Base-by-base conservation (phyloP, 768 basidiomycete species). In the Leccinum boreale region DNA sequence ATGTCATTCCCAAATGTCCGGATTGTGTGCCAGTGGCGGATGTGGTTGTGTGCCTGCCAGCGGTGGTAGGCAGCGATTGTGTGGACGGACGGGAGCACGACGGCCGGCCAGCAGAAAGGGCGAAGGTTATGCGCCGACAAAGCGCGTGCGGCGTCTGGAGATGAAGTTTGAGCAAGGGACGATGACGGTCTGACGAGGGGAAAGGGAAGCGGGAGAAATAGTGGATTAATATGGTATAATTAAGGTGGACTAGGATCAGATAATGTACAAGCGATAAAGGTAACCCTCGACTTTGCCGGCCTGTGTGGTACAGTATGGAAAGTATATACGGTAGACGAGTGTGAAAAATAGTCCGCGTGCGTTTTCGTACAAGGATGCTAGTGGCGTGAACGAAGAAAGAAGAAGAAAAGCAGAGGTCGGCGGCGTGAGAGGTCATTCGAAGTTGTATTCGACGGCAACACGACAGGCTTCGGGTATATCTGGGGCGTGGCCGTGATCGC, bases 381-480 rank as follows among this genome's bases (percentile, higher is more conserved):
- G 62, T 70, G 69, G 39, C 33, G 52, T 61, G 46, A 53, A 64
- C 69, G 54, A 49, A 42, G 42, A 53, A 50, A 53, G 36, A 42
- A 46, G 21, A 31, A 8, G 12, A 36, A 17, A 46, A 17, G 24
- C 2, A 36, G 29, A 8, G 29, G 4, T 1, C 31, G 23, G 35
- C 6, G 50, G 42, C 6, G 50, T 39, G 48, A 28, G 33, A 50
- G 10, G 50, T 74, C 61, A 77, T 69, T 91, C 89, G 57, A 90
- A 83, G 23, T 83, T 82, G 70, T 91, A 91, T 61, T 85, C 83
- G 66, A 90, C 89, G 11, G 89, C 89, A 52, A 80, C 80, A 57
- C 79, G 81, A 66, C 89, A 91, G 7, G 89, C 89, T 66, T 89
- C 86, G 66, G 81, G 81, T n/a, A 77, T 74, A 28, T 75, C 70